phyloP scores from a whole-genome alignment of 1,284 basidiomycete genomes.

The Cutaneotrichosporon cutaneum region DNA sequence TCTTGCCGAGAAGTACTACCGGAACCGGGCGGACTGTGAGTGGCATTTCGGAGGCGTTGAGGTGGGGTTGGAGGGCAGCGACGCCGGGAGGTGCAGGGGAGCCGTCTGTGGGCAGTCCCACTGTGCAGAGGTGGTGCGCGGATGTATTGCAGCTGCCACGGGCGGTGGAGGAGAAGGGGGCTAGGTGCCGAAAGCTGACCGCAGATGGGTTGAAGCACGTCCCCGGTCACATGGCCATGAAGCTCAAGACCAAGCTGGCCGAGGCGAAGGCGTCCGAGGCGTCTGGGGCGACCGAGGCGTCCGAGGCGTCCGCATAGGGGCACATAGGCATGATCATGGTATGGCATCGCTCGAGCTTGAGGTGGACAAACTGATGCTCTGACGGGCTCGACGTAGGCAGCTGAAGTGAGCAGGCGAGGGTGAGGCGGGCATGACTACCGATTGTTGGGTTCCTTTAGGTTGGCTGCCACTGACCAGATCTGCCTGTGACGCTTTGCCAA shows the following conservation, averaged over 20 bases:
- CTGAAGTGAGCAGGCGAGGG: too few relatives aligned
- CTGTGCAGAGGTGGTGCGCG: too few relatives aligned
- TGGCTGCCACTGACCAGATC: too few relatives aligned
- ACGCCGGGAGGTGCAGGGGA: neutral
- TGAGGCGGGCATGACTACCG: too few relatives aligned
- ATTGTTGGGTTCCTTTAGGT: too few relatives aligned
- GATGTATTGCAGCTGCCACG: too few relatives aligned
- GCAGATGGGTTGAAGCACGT: constrained; percentile 7
- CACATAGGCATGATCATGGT: constrained; percentile 3
- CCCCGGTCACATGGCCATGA: neutral
- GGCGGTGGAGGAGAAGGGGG: neutral
- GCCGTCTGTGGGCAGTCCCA: neutral
- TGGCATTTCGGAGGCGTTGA: neutral
- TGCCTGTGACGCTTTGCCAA: too few relatives aligned
- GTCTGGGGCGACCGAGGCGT: neutral
- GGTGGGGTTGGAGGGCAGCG: neutral
- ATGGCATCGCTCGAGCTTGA: constrained; percentile 5
- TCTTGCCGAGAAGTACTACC: constrained; percentile 20
- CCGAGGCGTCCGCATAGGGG: neutral
- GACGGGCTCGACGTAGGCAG: neutral
- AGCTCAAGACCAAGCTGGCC: constrained; percentile 8
- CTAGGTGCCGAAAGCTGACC: neutral
- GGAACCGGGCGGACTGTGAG: constrained; percentile 23
- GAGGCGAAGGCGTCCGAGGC: neutral
- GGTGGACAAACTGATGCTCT: neutral